Evolutionary conservation across 192 early-diverging fungal genomes (phyloP), one percentile per base, ranked within the genome.

Genomic region (Entomortierella parvispora): DNA sequence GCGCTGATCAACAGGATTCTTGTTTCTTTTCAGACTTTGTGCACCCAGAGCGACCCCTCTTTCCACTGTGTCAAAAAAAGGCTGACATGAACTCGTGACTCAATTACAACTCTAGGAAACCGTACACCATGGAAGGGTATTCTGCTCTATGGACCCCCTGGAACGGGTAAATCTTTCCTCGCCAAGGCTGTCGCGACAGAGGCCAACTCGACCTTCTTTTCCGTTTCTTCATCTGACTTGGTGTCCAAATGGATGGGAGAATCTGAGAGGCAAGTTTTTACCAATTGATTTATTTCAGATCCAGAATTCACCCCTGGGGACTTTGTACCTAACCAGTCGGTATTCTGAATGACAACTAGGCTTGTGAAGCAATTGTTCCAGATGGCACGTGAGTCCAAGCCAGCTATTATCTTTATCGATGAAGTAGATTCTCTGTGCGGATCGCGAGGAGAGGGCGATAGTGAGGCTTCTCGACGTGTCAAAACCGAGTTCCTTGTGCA

Each of bases 181-280:
- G 97, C 97, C 34, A 98, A 98, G 72, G 97, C 97, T 0, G 95
- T 99, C 26, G 97, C 97, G 3, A 99, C 97, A 1, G 97, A 99
- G 72, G 95, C 97, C 40, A 89, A 95, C 56, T 91, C 95, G 4
- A 97, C 96, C 18, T 99, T 99, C 69, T 97, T 98, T 60, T 93
- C 96, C 15, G 93, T 99, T 22, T 96, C 94, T 14, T 98, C 96
- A 4, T 97, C 97, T 4, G 97, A 99, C 82, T 84, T 99, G 53
- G 97, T 99, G n/a, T 93, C 91, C 76, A 99, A 98, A 85, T 99
- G 96, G 96, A 98, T 99, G 93, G 97, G 97, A 50, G 97, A 99
- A 81, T 92, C 90, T 85, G 97, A 99, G 80, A 83, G 93, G 90
- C 86, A 62, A 51, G 34, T 23, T 58, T 23, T 45, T 23, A 3